Base-by-base conservation (phyloP, 2,329 filamentous ascomycete genomes). In the Pezicula radicicola region DNA sequence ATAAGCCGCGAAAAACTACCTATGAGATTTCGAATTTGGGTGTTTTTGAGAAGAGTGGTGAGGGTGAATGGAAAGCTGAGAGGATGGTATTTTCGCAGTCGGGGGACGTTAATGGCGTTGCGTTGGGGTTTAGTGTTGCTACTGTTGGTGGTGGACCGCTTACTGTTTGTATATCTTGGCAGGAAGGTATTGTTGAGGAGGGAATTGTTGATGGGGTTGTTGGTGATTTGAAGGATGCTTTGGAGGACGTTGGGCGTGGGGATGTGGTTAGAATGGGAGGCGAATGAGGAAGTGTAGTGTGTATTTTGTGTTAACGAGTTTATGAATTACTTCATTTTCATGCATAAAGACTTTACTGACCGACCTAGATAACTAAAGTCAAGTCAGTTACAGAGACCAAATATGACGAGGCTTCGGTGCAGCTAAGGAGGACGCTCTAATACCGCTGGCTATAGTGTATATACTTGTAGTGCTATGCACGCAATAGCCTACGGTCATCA, bases 11-110 rank as follows among this genome's bases (percentile, higher is more conserved):
- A 7, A 60, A 66, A 2, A 60, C 58, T 1, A 75, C 76, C 0
- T 82, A 76, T 74, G 75, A 77, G 53, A 56, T 82, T 4, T 81
- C 75, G 54, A 84, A 83, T 58, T 53, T 81, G 5, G 80, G 80
- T 1, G 67, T 68, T 13, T 60, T 77, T n/a, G 59, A 62, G 5
- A 46, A 55, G 50, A 30, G 49, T 43, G 19, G 42, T 1, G 53
- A 35, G 2, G 53, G 51, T 1, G 52, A 43, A 3, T 73, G 71
- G 70, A 59, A 54, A 3, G 70, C 80, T 21, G 67, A 69, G 4
- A 70, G 75, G n/a, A 62, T 70, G 16, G 56, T 80, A 13, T 81
- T 83, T 59, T 72, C 75, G 0, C 80, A 81, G 52, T 72, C 76
- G 0, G 70, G 74, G 21, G 71, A 70, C 52, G 66, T 74, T 4